phyloP scores from a whole-genome alignment of 192 early-diverging fungal species.

The Mortierella antarctica region DNA sequence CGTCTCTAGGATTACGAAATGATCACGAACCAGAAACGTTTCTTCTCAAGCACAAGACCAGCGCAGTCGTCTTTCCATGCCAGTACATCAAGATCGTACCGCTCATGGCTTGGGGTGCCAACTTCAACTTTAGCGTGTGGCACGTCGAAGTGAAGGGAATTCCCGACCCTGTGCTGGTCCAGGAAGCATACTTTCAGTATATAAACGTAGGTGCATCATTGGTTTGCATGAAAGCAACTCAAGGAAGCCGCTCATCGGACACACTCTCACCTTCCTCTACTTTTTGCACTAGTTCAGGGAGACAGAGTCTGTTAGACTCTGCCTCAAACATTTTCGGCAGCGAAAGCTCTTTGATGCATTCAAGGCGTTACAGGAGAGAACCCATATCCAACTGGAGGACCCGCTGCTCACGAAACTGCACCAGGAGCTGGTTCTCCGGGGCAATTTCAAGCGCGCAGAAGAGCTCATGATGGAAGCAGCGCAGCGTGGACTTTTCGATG shows the following conservation, averaged over 20 bases:
- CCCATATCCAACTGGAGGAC: conserved; percentile 76
- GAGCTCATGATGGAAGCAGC: conserved; percentile 73
- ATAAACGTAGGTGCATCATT: conserved; percentile 62
- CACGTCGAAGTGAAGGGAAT: conserved; percentile 89
- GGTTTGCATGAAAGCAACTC: not conserved
- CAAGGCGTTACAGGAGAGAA: conserved; percentile 71
- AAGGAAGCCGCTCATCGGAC: not conserved
- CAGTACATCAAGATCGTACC: conserved; percentile 96
- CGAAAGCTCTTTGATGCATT: conserved; percentile 80
- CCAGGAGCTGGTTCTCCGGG: conserved; percentile 69
- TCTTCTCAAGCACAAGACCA: conserved; percentile 78
- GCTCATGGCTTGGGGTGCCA: conserved; percentile 87
- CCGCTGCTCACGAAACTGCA: conserved; percentile 85
- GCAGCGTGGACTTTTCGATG: conserved; percentile 73
- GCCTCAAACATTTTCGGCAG: conserved; percentile 91
- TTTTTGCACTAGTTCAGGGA: conserved; percentile 68
- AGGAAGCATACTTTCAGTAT: conserved; percentile 71
- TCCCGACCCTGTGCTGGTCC: conserved; percentile 73
- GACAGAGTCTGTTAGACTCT: conserved; percentile 82
- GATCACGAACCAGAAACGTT: conserved; percentile 90
- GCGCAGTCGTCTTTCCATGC: conserved; percentile 86
- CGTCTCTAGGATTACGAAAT: conserved; percentile 62
- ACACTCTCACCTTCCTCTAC: not conserved
- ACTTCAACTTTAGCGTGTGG: conserved; percentile 98
- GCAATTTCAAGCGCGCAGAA: conserved; percentile 82